Conservation (phyloP, 2,329 filamentous ascomycete genomes). For the Trichocomaceae sp. region DNA sequence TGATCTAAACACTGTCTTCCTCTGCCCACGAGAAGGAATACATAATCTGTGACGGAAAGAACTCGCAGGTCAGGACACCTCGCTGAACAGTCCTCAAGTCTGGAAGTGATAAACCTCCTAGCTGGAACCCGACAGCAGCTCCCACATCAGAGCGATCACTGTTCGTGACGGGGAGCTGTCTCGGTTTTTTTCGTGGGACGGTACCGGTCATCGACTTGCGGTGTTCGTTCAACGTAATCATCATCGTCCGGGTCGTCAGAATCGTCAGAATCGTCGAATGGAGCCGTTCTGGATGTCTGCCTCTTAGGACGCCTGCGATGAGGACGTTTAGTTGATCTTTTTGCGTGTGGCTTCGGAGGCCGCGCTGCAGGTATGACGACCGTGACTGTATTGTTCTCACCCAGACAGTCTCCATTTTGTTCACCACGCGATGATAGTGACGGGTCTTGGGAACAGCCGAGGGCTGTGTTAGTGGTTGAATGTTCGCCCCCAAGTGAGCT, state of each 20-base stretch:
- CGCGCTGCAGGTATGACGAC: not conserved
- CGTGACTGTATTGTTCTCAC: not conserved
- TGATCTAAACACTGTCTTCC: not conserved
- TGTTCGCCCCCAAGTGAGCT: no score
- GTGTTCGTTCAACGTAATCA: not conserved
- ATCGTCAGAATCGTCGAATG: not conserved
- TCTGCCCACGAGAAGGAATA: not conserved
- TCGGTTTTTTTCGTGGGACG: not conserved
- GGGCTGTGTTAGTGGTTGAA: no score
- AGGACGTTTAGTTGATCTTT: not conserved
- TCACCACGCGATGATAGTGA: not conserved
- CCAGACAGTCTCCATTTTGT: not conserved
- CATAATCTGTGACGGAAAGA: not conserved
- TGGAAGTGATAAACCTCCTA: not conserved
- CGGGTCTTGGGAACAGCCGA: no score
- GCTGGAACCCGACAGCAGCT: not conserved
- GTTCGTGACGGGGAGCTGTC: not conserved
- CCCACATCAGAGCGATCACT: no score
- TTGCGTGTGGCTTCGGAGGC: not conserved
- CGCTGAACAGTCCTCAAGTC: not conserved
- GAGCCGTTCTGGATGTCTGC: not conserved
- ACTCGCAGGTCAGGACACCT: not conserved
- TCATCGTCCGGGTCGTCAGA: not conserved
- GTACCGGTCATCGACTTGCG: not conserved
- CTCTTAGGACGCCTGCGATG: not conserved